Conservation (phyloP, 1,284 basidiomycete genomes). For the Volvariella surrecta region DNA sequence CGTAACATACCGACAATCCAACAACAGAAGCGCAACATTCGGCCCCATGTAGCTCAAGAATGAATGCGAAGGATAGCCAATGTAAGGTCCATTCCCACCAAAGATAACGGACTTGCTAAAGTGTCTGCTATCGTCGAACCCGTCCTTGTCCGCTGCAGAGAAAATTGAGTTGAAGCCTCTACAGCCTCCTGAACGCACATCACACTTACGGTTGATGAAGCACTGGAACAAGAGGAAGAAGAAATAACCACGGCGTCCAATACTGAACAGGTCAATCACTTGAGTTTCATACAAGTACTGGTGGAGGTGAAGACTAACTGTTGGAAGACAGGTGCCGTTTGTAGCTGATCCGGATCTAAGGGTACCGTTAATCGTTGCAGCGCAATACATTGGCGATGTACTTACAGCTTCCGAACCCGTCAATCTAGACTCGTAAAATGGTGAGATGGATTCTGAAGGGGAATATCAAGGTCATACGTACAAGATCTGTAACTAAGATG, state of each 20-base stretch:
- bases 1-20: conserved; percentile 69
- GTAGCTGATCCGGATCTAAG: conserved; percentile 76
- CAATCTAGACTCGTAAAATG: conserved; percentile 53
- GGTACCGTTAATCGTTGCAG: conserved; percentile 7
- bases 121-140: conserved; percentile 55
- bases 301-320: conserved; percentile 21
- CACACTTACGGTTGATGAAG: conserved; percentile 65
- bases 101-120: conserved; percentile 67
- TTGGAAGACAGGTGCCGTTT: conserved; percentile 71
- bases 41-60: conserved; percentile 71
- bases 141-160: conserved; percentile 62
- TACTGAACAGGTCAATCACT: conserved; percentile 28
- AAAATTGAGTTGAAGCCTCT: conserved; percentile 10
- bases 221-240: conserved; percentile 91
- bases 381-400: conserved; percentile 8
- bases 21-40: conserved; percentile 59
- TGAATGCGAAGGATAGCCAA: conserved; percentile 77
- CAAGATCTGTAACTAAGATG: conserved; percentile 19
- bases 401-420: conserved; percentile 88
- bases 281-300: conserved; percentile 1
- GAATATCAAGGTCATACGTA: conserved; percentile 12
- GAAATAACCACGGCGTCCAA: conserved; percentile 81
- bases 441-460: conserved; percentile 3
- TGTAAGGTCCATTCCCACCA: conserved; percentile 68
- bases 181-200: conserved; percentile 1